Conservation (phyloP, 371 early-diverging fungal species). For the Circinella umbellata region DNA sequence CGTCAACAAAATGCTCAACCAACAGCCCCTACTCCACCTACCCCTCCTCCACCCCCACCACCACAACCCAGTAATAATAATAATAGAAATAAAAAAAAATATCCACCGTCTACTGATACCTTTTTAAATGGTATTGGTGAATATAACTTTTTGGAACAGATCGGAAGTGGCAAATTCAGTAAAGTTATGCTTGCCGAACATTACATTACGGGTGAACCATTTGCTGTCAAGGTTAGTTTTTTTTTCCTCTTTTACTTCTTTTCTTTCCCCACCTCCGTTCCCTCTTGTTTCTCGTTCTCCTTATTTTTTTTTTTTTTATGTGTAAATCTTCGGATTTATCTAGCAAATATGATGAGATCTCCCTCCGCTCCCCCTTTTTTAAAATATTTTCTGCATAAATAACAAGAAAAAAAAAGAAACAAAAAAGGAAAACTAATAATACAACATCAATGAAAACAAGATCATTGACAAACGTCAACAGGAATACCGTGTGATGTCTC, state of each 20-base stretch:
- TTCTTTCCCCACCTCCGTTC: too few species aligned
- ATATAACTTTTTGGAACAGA: constrained; percentile 76
- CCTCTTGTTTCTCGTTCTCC: too few species aligned
- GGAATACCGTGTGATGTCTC: constrained; percentile 77
- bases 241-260: too few species aligned
- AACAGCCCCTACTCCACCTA: background rate
- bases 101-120: constrained; percentile 62
- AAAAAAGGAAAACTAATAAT: too few species aligned
- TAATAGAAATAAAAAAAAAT: constrained; percentile 6
- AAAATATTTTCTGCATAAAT: too few species aligned
- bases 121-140: constrained; percentile 71
- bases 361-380: too few species aligned
- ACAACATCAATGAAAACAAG: constrained; percentile 5
- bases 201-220: constrained; percentile 65
- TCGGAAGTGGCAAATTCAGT: constrained; percentile 92
- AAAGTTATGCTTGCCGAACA: constrained; percentile 86
- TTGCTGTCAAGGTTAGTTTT: constrained; percentile 57
- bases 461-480: constrained; percentile 86
- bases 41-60: constrained; percentile 8
- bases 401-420: too few species aligned
- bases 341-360: too few species aligned
- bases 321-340: too few species aligned
- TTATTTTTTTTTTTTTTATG: too few species aligned
- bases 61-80: constrained; percentile 1
- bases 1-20: background rate